Percentiles rank a stretch among this genome's conserved stretches.
Evolutionary conservation across 2,329 filamentous ascomycete genomes (phyloP).

Genomic region (Penicillium sp.): DNA sequence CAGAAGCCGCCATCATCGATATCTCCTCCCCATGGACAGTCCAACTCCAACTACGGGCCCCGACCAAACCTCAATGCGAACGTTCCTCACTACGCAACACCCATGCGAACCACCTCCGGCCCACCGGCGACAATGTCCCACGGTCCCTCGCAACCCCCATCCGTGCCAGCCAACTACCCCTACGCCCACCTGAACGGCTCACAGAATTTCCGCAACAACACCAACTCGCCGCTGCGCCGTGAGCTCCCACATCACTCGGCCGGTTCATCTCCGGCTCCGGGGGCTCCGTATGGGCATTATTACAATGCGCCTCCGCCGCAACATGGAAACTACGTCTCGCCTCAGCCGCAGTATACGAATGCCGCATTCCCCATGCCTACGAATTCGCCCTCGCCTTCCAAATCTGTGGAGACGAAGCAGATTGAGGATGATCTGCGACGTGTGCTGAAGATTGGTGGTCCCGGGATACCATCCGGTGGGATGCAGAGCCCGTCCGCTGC

Average conservation of each 20-base stretch:
- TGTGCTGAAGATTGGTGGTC: conserved; percentile 49
- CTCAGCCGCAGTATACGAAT: conserved; percentile 26
- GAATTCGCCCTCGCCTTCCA: conserved; percentile 29
- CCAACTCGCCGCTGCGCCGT: conserved; percentile 38
- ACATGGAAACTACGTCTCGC: conserved; percentile 24
- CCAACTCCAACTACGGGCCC: conserved; percentile 21
- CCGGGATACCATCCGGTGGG: conserved; percentile 21
- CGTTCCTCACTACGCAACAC: conserved; percentile 36
- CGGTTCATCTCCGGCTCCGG: not conserved
- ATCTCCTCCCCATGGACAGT: conserved; percentile 21
- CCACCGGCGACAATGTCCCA: conserved; percentile 33
- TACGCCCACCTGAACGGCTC: conserved; percentile 28
- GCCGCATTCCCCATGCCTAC: conserved; percentile 26
- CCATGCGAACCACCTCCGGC: conserved; percentile 38
- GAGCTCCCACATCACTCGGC: conserved; percentile 27
- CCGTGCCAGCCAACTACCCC: conserved; percentile 21
- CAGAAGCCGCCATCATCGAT: conserved; percentile 40
- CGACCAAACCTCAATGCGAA: conserved; percentile 22
- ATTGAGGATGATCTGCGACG: conserved; percentile 55
- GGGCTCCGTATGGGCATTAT: conserved; percentile 16
- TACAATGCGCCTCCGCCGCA: conserved; percentile 13
- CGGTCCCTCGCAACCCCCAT: conserved; percentile 19
- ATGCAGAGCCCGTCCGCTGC: conserved; percentile 36
- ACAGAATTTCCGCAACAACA: conserved; percentile 29
- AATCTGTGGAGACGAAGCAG: conserved; percentile 45